Evolutionary conservation across 1,284 basidiomycete genomes (phyloP).

Genomic region (Trichosporon asahii): DNA sequence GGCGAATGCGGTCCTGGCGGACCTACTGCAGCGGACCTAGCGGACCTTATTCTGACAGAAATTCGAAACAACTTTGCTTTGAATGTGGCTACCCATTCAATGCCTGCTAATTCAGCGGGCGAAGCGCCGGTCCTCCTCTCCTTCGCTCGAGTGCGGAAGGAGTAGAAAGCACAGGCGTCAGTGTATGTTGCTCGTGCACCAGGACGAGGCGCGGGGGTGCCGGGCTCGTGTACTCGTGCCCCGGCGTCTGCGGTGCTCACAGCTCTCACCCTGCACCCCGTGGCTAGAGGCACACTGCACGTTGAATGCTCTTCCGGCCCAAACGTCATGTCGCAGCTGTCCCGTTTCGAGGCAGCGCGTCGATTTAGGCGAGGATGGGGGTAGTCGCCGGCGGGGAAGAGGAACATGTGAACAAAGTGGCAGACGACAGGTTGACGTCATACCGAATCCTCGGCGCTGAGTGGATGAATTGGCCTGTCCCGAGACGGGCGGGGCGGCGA

Average conservation of each 20-base stretch:
- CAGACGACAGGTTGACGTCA: not conserved
- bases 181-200: not conserved
- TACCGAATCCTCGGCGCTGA: not conserved
- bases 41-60: too few species aligned
- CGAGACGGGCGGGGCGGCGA: not conserved
- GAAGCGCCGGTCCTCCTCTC: too few species aligned
- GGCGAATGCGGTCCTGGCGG: not conserved
- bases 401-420: not conserved
- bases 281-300: not conserved
- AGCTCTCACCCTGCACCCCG: too few species aligned
- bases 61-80: too few species aligned
- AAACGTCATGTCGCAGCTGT: not conserved
- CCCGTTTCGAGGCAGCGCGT: not conserved
- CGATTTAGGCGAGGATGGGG: not conserved
- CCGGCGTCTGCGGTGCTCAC: too few species aligned
- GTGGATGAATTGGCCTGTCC: not conserved
- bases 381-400: too few species aligned
- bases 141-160: too few species aligned
- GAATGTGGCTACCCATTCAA: too few species aligned
- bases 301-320: not conserved
- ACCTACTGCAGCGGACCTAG: too few species aligned
- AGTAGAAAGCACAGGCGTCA: too few species aligned
- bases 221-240: not conserved
- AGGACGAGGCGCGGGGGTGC: not conserved
- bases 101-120: too few species aligned